Evolutionary conservation across 2,329 filamentous ascomycete genomes (phyloP).

Genomic region (Diplodia corticola): DNA sequence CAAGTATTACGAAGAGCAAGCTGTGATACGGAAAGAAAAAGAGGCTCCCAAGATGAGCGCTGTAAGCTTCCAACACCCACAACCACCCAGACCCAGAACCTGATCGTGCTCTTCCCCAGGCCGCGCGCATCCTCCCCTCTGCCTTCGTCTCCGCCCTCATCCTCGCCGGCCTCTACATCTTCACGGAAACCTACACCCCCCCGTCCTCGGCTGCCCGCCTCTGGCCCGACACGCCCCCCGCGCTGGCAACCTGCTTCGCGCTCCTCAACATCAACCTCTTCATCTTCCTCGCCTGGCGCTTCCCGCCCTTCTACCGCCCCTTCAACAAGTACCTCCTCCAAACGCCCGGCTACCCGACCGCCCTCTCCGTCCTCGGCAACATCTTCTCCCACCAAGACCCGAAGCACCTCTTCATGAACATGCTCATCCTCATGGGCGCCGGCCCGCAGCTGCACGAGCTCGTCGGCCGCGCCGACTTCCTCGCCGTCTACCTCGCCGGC

Average conservation of each 20-base stretch:
- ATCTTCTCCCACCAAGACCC: constrained; percentile 68
- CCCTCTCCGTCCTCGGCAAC: constrained; percentile 62
- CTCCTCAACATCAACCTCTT: constrained; percentile 62
- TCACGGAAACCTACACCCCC: constrained; percentile 37
- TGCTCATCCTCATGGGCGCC: constrained; percentile 65
- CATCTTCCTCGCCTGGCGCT: constrained; percentile 61
- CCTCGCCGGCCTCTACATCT: constrained; percentile 30
- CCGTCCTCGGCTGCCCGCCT: constrained; percentile 36
- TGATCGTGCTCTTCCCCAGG: constrained; percentile 26
- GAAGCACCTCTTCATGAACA: constrained; percentile 64
- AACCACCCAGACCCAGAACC: background rate
- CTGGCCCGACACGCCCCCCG: constrained; percentile 36
- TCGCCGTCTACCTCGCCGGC: constrained; percentile 38
- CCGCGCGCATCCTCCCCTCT: constrained; percentile 38
- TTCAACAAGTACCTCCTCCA: constrained; percentile 70
- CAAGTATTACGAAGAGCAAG: constrained; percentile 31
- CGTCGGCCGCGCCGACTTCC: constrained; percentile 37
- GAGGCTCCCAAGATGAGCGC: constrained; percentile 36
- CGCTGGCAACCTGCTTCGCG: constrained; percentile 53
- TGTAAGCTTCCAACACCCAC: constrained; percentile 27
- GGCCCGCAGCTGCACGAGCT: constrained; percentile 51
- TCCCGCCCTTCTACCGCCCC: constrained; percentile 64
- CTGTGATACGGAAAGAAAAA: constrained; percentile 30
- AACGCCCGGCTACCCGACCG: constrained; percentile 64
- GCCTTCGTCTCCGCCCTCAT: constrained; percentile 33